Evolutionary conservation across 1,284 basidiomycete species (phyloP).

Genomic region (Trichosporon ovoides): DNA sequence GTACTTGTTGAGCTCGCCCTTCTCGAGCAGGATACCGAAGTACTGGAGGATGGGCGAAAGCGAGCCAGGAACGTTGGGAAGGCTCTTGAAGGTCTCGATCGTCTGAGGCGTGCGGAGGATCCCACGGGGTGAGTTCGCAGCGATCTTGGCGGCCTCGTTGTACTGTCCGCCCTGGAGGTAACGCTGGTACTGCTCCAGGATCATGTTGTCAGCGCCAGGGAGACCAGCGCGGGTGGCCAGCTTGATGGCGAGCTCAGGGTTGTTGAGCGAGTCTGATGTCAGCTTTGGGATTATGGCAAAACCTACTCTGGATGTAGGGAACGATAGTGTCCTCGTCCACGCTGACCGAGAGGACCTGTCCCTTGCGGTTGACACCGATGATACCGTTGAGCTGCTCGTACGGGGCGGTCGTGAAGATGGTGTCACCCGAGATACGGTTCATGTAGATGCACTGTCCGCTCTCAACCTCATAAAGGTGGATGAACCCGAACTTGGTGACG

Average conservation of each 20-base stretch:
- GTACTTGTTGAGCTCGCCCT: conserved; percentile 93
- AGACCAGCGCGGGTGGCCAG: conserved; percentile 94
- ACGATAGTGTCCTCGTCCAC: conserved; percentile 96
- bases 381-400: conserved; percentile 93
- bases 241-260: conserved; percentile 97
- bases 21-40: conserved; percentile 96
- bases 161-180: conserved; percentile 90
- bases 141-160: conserved; percentile 93
- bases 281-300: conserved; percentile 3
- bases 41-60: conserved; percentile 97
- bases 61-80: conserved; percentile 82
- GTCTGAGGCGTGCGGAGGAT: conserved; percentile 92
- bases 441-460: conserved; percentile 99
- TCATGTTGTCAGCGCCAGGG: conserved; percentile 96
- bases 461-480: conserved; percentile 98
- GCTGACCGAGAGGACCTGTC: conserved; percentile 94
- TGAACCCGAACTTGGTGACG: conserved; percentile 98
- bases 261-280: conserved; percentile 72
- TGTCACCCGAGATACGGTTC: conserved; percentile 99
- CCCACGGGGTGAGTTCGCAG: conserved; percentile 94
- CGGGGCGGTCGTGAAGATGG: conserved; percentile 97
- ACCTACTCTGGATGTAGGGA: conserved; percentile 74
- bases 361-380: conserved; percentile 99
- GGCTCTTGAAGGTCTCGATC: conserved; percentile 96
- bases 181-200: conserved; percentile 90